Evolutionary conservation across 768 basidiomycete genomes (phyloP), one percentile per base, ranked within the genome.

Genomic region (Boletales sp.): DNA sequence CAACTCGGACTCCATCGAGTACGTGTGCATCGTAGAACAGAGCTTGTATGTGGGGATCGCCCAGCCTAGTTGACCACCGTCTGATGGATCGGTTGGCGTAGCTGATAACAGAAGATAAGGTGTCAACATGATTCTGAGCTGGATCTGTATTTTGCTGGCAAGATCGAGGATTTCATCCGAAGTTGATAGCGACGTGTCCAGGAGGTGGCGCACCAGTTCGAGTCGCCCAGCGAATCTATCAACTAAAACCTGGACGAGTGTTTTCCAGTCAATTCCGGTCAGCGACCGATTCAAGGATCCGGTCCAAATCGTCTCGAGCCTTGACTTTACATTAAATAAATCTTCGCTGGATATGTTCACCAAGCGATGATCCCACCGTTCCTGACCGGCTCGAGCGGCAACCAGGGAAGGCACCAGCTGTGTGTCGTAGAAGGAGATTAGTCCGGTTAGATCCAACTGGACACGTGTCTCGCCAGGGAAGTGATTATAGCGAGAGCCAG

Each of bases 361-460:
- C 6, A 61, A 43, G 3, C 72, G 70, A 51, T 72, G 69, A 17
- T 65, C 61, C 57, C 61, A 64, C 13, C 68, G 61, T n/a, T 67
- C 59, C 31, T 53, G 49, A 1, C 55, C 53, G 1, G 52, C 54
- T 30, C 71, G 63, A 27, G 51, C 29, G 3, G 29, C 9, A 14
- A 71, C 45, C 14, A 73, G 56, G 1, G 69, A 71, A 6, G 68
- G 69, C 0, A 31, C 60, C 2, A 69, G 62, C 35, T 54, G 27
- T 6, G 60, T 59, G 45, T 74, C 70, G 19, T 74, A 74, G 56
- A 74, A 67, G 4, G 73, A 70, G 8, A 72, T 51, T 17, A 74
- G 31, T 13, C 68, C 55, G 8, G 69, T 32, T 12, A 69, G 59
- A 41, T 74, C 69, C 21, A 74, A 45, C 17, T 58, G 52, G 24